phyloP scores from a whole-genome alignment of 192 early-diverging fungal species.

The Coemansia sp. region DNA sequence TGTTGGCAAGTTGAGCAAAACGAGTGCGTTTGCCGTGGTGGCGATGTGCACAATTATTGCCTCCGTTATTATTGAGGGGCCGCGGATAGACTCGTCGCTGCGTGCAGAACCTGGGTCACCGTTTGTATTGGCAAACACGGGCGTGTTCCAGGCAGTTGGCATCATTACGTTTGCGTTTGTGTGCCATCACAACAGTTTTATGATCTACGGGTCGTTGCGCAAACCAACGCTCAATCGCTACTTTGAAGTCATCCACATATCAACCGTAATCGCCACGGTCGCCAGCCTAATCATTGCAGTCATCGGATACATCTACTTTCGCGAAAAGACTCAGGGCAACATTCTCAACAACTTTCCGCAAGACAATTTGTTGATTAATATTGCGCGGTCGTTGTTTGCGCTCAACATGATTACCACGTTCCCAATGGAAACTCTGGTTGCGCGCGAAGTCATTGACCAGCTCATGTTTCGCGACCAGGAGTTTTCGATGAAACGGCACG shows the following conservation, averaged over 20 bases:
- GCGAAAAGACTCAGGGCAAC: slow-evolving; percentile 84
- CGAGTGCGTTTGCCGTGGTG: slow-evolving; percentile 78
- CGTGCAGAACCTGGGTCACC: slow-evolving; percentile 39
- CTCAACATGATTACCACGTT: slow-evolving; percentile 95
- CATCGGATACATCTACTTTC: slow-evolving; percentile 77
- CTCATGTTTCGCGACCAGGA: slow-evolving; percentile 52
- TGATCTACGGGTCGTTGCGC: slow-evolving; percentile 83
- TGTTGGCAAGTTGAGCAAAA: slow-evolving; percentile 85
- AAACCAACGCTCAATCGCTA: slow-evolving; percentile 86
- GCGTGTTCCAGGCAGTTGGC: slow-evolving; percentile 78
- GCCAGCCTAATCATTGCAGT: slow-evolving; percentile 72
- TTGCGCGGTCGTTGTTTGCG: slow-evolving; percentile 82
- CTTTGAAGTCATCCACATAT: slow-evolving; percentile 78
- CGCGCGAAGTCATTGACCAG: slow-evolving; percentile 73
- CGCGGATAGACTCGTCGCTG: slow-evolving; percentile 56
- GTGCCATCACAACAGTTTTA: slow-evolving; percentile 93
- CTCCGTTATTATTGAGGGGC: slow-evolving; percentile 70
- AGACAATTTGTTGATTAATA: slow-evolving; percentile 77
- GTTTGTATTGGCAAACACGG: slow-evolving; percentile 51
- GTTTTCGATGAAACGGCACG: slow-evolving; percentile 66
- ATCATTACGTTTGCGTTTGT: slow-evolving; percentile 96
- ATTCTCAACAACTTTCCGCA: slow-evolving; percentile 87
- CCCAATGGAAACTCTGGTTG: slow-evolving; percentile 88
- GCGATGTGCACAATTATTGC: slow-evolving; percentile 79
- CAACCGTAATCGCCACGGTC: slow-evolving; percentile 68